Evolutionary conservation across 441 rosid genomes (phyloP), one percentile per base, ranked within the genome.

Genomic region (Adansonia grandidieri): DNA sequence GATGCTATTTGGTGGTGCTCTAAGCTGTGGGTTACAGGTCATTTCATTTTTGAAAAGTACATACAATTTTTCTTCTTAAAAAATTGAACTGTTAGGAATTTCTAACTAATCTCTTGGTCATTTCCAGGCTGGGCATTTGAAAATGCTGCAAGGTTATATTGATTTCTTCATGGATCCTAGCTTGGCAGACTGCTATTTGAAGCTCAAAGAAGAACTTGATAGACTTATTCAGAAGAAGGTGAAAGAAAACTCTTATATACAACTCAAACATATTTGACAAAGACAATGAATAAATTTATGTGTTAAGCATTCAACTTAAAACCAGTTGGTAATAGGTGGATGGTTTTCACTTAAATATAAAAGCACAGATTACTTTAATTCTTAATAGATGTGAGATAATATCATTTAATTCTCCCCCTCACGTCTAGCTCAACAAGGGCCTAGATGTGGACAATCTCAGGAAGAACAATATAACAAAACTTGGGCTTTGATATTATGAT

Each of bases 131-230:
- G 99, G 99, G 53, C 98, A 97, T 88, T 85, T 94, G 78, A 94
- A 92, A 88, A 97, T 97, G 97, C 85, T 97, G 83, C 90, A 88
- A 9, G 99, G 99, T 58, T 97, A 94, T 78, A 79, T 97, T 19
- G 98, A 97, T 80, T 90, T 97, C 81, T 97, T 97, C 90, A 89
- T 94, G 97, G 94, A 93, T 89, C 91, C 98, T 69, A 90, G 87
- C 78, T 87, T 97, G 87, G 97, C 97, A 42, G 98, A 94, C 56
- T 89, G 94, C 89, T 97, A 83, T 80, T 68, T 89, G 80, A 92
- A 91, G 85, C 92, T 97, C 11, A 93, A 87, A 86, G 97, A 94
- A 82, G 98, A 97, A 82, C 90, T 97, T 63, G 88, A 89, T 71
- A 89, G 86, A 85, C 91, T 97, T 76, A 82, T 92, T 67, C 93